A percentile compares a stretch with the other conserved stretches of the same genome.
Conservation (phyloP, 169 alveolate species). For the Cryptosporidium parvum region DNA sequence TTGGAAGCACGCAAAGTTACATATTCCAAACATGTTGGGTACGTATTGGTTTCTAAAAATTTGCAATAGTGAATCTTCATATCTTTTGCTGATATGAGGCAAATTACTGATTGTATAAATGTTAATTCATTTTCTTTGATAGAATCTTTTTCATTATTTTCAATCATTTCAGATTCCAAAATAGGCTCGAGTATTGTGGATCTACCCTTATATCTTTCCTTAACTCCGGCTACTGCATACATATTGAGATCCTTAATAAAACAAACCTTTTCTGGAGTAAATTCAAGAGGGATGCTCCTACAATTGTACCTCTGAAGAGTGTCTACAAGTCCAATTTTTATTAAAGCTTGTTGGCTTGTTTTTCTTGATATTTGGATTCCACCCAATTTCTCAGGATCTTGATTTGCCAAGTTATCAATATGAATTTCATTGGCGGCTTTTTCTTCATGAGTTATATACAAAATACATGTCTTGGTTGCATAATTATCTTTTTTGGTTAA, state of each 20-base stretch:
- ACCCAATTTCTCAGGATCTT: background rate
- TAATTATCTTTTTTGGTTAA: background rate
- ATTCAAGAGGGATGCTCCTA: slow-evolving; percentile 38
- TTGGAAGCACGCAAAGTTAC: slow-evolving; percentile 13
- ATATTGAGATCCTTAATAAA: slow-evolving; percentile 34
- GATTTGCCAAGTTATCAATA: background rate
- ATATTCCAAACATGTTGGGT: slow-evolving; percentile 70
- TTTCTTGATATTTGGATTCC: background rate
- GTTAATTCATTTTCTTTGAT: background rate
- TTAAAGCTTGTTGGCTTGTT: slow-evolving; percentile 3
- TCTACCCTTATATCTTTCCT: background rate
- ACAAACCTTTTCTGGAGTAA: slow-evolving; percentile 71
- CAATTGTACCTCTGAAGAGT: slow-evolving; percentile 56
- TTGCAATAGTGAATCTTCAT: slow-evolving; percentile 16
- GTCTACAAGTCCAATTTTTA: slow-evolving; percentile 34
- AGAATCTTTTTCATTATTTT: background rate
- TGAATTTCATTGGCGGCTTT: background rate
- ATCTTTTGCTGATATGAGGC: slow-evolving; percentile 43
- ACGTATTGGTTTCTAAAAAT: slow-evolving; percentile 5
- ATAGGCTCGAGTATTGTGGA: background rate
- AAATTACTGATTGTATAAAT: slow-evolving; percentile 27
- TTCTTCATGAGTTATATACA: slow-evolving; percentile 39
- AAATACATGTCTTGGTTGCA: slow-evolving; percentile 8
- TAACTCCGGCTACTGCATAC: slow-evolving; percentile 52
- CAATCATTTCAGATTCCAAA: background rate